Evolutionary conservation across 352 stramenopile genomes (phyloP), one percentile per base, ranked within the genome.

Genomic region (Phytophthora parvispora): DNA sequence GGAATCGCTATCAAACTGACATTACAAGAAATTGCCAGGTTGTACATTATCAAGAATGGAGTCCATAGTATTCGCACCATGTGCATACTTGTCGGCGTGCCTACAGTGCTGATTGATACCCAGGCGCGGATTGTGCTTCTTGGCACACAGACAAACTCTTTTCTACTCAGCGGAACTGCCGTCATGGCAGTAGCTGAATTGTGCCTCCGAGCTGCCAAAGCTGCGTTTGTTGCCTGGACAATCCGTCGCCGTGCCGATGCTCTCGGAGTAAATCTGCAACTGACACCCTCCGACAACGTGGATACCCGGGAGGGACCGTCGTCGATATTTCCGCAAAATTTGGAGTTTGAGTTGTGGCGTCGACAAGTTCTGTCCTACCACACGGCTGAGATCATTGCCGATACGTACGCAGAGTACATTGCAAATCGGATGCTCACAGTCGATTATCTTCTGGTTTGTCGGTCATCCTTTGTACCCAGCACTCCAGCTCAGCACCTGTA

Each of bases 41-140:
- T 15, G 7, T 50, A 18, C 22, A 28, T 50, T 28, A 15, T 50
- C 16, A 50, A 50, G 42, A 50, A 27, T 18, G 20, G 42, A 8
- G 16, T 29, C 20, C 28, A 70, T 7, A 69, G 78, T 50, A 74
- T 67, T 9, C 76, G 73, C 31, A 75, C 56, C 12, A 50, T 29
- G 20, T 48, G 18, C 13, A n/a, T n/a, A n/a, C n/a, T n/a, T n/a
- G n/a, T n/a, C n/a, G n/a, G n/a, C n/a, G n/a, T n/a, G n/a, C n/a
- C n/a, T n/a, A n/a, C n/a, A n/a, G 42, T 28, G 6, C 42, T 50
- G 4, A 28, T 50, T 29, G 42, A 28, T 28, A 50, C 42, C 4
- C 42, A 50, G 16, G 42, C 42, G 10, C 42, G 42, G 22, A 28
- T 50, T 6, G 42, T 50, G 15, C 16, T 50, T 16, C n/a, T 50